A percentile compares a stretch with the other conserved stretches of the same genome.
These are phyloP conservation scores for Haematococcus sp. DNA, from an alignment of 139 green algal genomes.

Conservation along the genomic window DNA sequence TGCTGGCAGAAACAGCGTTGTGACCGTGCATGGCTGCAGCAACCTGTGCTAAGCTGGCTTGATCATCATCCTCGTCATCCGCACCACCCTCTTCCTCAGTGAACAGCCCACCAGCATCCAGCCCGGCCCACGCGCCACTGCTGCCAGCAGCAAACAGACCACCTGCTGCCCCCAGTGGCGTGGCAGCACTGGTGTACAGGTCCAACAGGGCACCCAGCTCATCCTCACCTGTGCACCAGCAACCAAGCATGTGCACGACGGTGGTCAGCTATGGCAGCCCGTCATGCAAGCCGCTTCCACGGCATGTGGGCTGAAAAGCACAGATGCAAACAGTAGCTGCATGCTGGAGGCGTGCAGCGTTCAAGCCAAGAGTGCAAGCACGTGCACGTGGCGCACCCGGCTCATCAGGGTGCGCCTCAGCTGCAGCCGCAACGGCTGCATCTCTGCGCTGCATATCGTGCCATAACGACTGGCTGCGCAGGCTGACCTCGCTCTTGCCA, in stretches of 20 bases:
- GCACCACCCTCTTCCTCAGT: background rate
- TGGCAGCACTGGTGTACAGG: too few species aligned
- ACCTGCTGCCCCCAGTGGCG: too few species aligned
- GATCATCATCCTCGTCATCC: constrained; percentile 21
- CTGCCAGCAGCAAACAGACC: too few species aligned
- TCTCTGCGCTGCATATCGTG: constrained; percentile 11
- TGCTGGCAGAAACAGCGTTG: too few species aligned
- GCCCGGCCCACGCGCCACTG: constrained; percentile 5
- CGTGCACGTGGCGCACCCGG: background rate
- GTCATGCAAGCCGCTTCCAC: too few species aligned
- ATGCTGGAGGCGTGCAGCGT: too few species aligned
- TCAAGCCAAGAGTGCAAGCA: background rate
- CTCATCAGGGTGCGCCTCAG: background rate
- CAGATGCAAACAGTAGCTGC: too few species aligned
- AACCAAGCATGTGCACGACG: too few species aligned
- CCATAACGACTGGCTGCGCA: constrained; percentile 16
- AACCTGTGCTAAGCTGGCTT: background rate
- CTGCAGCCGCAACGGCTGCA: background rate
- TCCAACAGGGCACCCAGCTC: too few species aligned
- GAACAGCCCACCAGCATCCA: constrained; percentile 47
- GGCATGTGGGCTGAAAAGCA: too few species aligned
- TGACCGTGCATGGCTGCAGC: background rate
- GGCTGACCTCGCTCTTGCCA: background rate
- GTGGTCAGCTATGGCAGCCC: too few species aligned
- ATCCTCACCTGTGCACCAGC: too few species aligned